Evolutionary conservation across 2,329 filamentous ascomycete genomes (phyloP), one percentile per base, ranked within the genome.

Genomic region (Boeremia lycopersici): DNA sequence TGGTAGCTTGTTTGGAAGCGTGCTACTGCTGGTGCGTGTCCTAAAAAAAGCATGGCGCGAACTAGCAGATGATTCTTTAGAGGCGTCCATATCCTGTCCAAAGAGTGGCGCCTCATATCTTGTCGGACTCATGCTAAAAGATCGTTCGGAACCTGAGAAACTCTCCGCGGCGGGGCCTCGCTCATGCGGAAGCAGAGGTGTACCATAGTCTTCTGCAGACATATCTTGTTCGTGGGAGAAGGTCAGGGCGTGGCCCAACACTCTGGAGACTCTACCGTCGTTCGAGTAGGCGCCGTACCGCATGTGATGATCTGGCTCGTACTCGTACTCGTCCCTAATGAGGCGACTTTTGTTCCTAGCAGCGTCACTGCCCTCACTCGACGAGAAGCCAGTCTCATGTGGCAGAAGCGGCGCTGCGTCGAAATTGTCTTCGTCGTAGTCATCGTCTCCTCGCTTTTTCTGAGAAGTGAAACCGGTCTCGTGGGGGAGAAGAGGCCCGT

Each of bases 401-500:
- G 69, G 66, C 38, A 77, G 60, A 1, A 77, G 65, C 17, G 74
- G 76, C 17, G 65, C 60, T 8, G 63, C 53, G 25, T 69, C 64
- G 13, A 64, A 59, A 19, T 71, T 67, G 33, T 69, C 64, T 9
- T 62, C 53, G 2, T 62, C 61, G 28, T 64, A 49, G 42, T 56
- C 53, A 11, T 42, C 36, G 15, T 44, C 26, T 2, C 42, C 36
- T 35, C 36, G 26, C 26, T 40, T 52, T 3, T 44, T 8, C 6
- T 29, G 15, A 15, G 23, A 15, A 7, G 39, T 46, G 7, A 54
- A 51, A 28, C 43, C 51, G 10, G 54, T 58, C 41, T 71, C 68
- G 31, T 70, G 65, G 10, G 67, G 42, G 9, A 70, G 53, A 13
- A 71, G 55, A 3, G 63, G 58, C 8, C 39, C 61, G 12, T 60